Percentiles rank a stretch among this genome's conserved stretches.
These are phyloP conservation scores for Moniliophthora roreri DNA, from an alignment of 1,284 basidiomycete genomes.

Conservation along the genomic window DNA sequence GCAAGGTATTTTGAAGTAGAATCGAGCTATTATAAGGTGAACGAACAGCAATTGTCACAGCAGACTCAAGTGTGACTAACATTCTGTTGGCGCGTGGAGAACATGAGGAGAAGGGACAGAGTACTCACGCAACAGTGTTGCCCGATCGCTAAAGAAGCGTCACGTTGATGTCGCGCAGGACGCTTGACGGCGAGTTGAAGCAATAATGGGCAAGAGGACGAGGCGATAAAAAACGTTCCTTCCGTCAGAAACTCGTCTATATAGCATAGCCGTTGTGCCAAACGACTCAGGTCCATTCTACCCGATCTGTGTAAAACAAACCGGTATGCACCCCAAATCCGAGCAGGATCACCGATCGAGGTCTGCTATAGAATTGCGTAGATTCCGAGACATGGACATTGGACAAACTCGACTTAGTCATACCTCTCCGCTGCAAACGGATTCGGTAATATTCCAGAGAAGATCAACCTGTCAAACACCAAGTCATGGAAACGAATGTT, in stretches of 20 bases:
- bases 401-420: neutral
- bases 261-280: neutral
- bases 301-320: slow-evolving; percentile 4
- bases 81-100: slow-evolving; percentile 51
- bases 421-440: neutral
- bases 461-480: no score
- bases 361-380: neutral
- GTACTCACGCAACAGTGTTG: slow-evolving; percentile 17
- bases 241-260: neutral
- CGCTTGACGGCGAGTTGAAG: neutral
- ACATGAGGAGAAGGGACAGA: slow-evolving; percentile 51
- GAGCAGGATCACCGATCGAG: neutral
- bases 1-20: slow-evolving; percentile 5
- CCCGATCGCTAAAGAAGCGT: slow-evolving; percentile 12
- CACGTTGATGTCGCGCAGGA: slow-evolving; percentile 12
- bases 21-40: slow-evolving; percentile 19
- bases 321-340: slow-evolving; percentile 5
- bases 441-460: no score
- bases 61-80: slow-evolving; percentile 48
- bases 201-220: neutral
- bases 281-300: neutral
- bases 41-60: slow-evolving; percentile 28
- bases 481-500: no score
- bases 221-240: neutral
- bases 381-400: slow-evolving; percentile 2